Conservation (phyloP, 2,329 filamentous ascomycete species). For the Nothopassalora personata region DNA sequence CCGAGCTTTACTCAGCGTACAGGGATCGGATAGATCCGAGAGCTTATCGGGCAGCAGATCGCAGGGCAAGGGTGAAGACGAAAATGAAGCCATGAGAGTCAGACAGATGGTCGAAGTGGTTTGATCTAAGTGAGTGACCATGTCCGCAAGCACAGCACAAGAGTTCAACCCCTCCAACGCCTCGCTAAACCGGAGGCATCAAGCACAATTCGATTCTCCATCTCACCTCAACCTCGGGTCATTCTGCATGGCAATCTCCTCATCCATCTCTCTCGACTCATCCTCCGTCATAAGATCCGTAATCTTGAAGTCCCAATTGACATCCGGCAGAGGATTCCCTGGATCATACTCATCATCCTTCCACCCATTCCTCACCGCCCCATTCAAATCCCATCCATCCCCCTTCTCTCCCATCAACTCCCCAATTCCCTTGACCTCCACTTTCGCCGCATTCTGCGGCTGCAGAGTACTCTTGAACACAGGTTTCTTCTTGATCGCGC, state of each 20-base stretch:
- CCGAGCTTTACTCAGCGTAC: background rate
- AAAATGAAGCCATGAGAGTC: background rate
- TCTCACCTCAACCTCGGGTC: background rate
- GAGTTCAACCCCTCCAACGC: background rate
- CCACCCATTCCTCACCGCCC: slow-evolving; percentile 10
- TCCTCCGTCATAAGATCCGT: slow-evolving; percentile 6
- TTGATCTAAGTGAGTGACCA: too few species aligned
- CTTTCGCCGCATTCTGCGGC: slow-evolving; percentile 18
- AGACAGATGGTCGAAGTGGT: too few species aligned
- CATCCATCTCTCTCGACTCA: slow-evolving; percentile 1
- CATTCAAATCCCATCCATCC: slow-evolving; percentile 3
- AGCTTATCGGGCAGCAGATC: background rate
- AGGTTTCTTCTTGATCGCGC: slow-evolving; percentile 24
- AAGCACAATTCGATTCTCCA: background rate
- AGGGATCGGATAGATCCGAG: background rate
- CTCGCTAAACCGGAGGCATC: background rate
- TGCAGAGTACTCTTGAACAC: slow-evolving; percentile 29
- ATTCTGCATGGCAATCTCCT: slow-evolving; percentile 1
- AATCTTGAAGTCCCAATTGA: slow-evolving; percentile 2
- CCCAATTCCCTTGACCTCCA: background rate
- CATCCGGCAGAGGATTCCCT: background rate
- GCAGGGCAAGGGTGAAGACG: background rate
- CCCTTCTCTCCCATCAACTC: background rate
- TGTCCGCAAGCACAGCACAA: too few species aligned
- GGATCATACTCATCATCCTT: slow-evolving; percentile 10